These are phyloP conservation scores for Selaginella tamariscina DNA, from an alignment of 75 land plant species.

Conservation along the genomic window DNA sequence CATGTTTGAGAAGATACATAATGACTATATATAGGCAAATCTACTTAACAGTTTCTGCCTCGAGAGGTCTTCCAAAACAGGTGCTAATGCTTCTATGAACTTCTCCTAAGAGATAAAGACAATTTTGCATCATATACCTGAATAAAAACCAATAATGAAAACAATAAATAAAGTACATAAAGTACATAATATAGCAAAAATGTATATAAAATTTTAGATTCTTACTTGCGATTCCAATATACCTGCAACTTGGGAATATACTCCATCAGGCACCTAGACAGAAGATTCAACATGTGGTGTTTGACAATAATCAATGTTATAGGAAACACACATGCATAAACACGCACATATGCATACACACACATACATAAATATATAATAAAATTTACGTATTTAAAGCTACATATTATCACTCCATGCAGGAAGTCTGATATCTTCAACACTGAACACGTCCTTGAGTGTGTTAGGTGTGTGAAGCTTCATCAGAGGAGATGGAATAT, in stretches of 20 bases:
- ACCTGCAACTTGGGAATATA: conserved; percentile 63
- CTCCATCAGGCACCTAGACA: conserved; percentile 88
- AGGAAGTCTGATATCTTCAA: conserved; percentile 86
- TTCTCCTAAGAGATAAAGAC: conserved; percentile 46
- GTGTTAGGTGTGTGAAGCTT: conserved; percentile 54
- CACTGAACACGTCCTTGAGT: conserved; percentile 50
- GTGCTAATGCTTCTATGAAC: conserved; percentile 70
- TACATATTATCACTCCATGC: conserved; percentile 76
- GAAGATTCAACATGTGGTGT: too few species aligned
- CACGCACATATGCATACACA: neutral
- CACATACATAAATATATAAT: neutral
- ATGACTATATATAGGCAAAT: neutral
- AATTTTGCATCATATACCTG: conserved; percentile 62
- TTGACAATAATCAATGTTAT: conserved; percentile 12
- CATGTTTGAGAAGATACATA: neutral
- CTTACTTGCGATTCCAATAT: conserved; percentile 53
- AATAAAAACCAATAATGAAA: too few species aligned
- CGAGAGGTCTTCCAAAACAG: conserved; percentile 77
- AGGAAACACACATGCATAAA: neutral
- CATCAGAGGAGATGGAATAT: conserved; percentile 41
- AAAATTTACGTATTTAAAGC: too few species aligned
- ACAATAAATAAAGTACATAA: too few species aligned
- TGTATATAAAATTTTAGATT: neutral
- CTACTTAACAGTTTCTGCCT: conserved; percentile 65
- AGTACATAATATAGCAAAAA: too few species aligned